These are phyloP conservation scores for Cylindrotheca fusiformis DNA, from an alignment of 108 stramenopile genomes.

Conservation along the genomic window DNA sequence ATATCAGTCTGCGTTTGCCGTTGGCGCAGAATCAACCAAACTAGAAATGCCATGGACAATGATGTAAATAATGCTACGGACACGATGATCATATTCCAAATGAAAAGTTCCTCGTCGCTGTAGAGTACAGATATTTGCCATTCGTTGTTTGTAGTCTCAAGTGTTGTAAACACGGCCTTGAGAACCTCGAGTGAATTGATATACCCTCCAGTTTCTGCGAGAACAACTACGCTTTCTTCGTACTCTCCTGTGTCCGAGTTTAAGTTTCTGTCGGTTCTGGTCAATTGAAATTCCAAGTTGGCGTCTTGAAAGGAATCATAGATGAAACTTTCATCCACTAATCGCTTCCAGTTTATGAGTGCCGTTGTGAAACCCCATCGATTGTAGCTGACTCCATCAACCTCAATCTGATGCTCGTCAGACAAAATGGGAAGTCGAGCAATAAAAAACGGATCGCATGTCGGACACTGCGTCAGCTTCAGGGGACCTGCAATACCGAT, in stretches of 20 bases:
- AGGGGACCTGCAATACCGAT: constrained; percentile 57
- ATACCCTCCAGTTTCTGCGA: constrained; percentile 6
- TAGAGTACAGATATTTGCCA: constrained; percentile 16
- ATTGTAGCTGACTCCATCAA: constrained; percentile 42
- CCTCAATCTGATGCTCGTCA: constrained; percentile 24
- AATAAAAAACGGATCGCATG: constrained; percentile 34
- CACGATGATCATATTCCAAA: too few species aligned
- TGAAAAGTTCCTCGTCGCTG: too few species aligned
- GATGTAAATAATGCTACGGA: too few species aligned
- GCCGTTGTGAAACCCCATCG: constrained; percentile 58
- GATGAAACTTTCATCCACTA: constrained; percentile 36
- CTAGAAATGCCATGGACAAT: constrained; percentile 6
- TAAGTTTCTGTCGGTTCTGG: constrained; percentile 36
- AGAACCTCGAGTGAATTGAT: background rate
- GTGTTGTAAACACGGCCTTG: background rate
- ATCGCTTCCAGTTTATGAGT: constrained; percentile 29
- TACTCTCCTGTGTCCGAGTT: constrained; percentile 8
- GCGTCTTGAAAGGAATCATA: constrained; percentile 32
- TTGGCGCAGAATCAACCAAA: constrained; percentile 11
- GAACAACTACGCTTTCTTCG: constrained; percentile 5
- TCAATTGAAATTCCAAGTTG: constrained; percentile 40
- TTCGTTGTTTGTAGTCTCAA: constrained; percentile 8
- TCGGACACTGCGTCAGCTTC: constrained; percentile 32
- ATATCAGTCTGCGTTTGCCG: constrained; percentile 8
- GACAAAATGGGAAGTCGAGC: constrained; percentile 42